Evolutionary conservation across 2,329 filamentous ascomycete species (phyloP).

Genomic region (Colletotrichum sp.): DNA sequence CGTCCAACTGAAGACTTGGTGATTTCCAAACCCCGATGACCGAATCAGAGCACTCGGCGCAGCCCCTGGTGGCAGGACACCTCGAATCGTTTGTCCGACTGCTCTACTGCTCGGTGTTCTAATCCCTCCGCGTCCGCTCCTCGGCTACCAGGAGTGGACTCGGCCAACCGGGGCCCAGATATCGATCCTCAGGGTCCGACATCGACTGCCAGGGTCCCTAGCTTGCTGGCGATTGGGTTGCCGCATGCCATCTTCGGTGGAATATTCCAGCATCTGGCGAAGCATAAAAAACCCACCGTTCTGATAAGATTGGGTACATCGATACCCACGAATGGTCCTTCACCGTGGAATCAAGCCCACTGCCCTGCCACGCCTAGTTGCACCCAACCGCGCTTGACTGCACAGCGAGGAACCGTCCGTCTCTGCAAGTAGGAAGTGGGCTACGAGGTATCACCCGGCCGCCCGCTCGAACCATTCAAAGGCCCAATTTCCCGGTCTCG

Average conservation of each 20-base stretch:
- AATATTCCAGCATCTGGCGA: slow-evolving; percentile 2
- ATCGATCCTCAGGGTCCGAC: slow-evolving; percentile 15
- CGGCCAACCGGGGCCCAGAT: not conserved
- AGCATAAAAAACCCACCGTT: not conserved
- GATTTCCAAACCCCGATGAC: not conserved
- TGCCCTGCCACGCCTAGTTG: not conserved
- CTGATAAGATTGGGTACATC: not conserved
- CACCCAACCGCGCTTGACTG: not conserved
- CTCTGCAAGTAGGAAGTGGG: not conserved
- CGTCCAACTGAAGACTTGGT: not conserved
- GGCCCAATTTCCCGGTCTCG: not conserved
- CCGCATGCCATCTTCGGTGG: not conserved
- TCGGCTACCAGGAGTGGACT: not conserved
- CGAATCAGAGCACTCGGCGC: not conserved
- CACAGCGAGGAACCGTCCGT: not conserved
- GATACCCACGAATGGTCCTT: not conserved
- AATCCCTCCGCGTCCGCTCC: slow-evolving; percentile 18
- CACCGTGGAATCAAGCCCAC: not conserved
- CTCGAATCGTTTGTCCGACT: not conserved
- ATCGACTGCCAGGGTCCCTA: not conserved
- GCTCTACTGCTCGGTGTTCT: not conserved
- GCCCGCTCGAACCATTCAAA: not conserved
- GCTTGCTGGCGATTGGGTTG: not conserved
- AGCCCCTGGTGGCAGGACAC: not conserved
- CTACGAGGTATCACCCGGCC: not conserved